Evolutionary conservation across 1,284 basidiomycete genomes (phyloP).

Genomic region (Fomitiporia mediterranea): DNA sequence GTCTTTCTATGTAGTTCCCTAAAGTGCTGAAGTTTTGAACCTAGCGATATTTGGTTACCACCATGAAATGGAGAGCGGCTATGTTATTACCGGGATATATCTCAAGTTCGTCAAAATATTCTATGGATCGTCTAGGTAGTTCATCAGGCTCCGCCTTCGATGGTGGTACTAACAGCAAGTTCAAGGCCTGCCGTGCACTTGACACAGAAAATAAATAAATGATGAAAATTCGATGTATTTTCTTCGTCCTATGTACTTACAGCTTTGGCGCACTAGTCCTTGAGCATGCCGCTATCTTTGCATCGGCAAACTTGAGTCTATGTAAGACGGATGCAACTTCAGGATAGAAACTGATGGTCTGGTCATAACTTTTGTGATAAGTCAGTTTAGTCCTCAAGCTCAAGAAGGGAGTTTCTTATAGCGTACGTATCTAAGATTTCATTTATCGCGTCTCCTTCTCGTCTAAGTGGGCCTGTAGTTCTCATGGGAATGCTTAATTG

Average conservation of each 20-base stretch:
- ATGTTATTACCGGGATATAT: slow-evolving; percentile 68
- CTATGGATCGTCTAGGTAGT: slow-evolving; percentile 47
- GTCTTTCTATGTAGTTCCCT: slow-evolving; percentile 71
- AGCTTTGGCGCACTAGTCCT: slow-evolving; percentile 65
- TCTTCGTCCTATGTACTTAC: slow-evolving; percentile 42
- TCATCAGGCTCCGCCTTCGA: slow-evolving; percentile 35
- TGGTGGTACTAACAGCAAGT: slow-evolving; percentile 60
- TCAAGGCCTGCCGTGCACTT: slow-evolving; percentile 74
- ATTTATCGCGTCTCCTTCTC: slow-evolving; percentile 53
- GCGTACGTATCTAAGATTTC: slow-evolving; percentile 55
- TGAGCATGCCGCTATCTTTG: slow-evolving; percentile 72
- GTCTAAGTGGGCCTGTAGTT: slow-evolving; percentile 55
- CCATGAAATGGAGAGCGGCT: not conserved
- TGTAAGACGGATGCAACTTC: slow-evolving; percentile 78
- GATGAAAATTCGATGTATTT: not conserved
- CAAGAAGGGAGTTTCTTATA: slow-evolving; percentile 7
- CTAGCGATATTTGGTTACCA: slow-evolving; percentile 38
- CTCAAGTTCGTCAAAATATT: slow-evolving; percentile 76
- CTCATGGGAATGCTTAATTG: slow-evolving; percentile 4
- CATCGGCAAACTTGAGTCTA: slow-evolving; percentile 47
- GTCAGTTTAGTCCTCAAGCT: not conserved
- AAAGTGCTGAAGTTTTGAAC: slow-evolving; percentile 83
- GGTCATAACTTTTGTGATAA: slow-evolving; percentile 41
- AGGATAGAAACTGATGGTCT: slow-evolving; percentile 61
- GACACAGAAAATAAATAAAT: not conserved